Evolutionary conservation across 2,329 filamentous ascomycete genomes (phyloP).

Genomic region (Cercospora berteroae): DNA sequence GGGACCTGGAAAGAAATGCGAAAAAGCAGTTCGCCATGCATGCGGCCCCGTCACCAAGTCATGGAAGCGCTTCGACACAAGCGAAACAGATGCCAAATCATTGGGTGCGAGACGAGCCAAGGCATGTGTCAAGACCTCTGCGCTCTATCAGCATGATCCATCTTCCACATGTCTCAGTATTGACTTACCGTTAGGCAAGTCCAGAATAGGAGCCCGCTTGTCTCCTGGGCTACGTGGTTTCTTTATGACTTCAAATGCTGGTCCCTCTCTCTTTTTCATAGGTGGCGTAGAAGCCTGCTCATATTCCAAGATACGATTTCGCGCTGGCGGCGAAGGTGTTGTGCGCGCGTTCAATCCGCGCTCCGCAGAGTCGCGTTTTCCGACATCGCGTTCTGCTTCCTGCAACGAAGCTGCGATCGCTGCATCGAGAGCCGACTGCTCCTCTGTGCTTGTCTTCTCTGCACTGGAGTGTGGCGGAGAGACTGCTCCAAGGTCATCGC

Average conservation of each 20-base stretch:
- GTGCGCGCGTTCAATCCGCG: conserved; percentile 32
- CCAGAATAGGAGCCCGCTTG: conserved; percentile 51
- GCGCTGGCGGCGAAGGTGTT: conserved; percentile 42
- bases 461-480: conserved; percentile 40
- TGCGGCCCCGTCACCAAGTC: conserved; percentile 84
- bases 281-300: conserved; percentile 46
- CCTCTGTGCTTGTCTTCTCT: conserved; percentile 24
- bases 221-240: conserved; percentile 45
- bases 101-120: conserved; percentile 85
- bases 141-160: conserved; percentile 21
- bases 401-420: conserved; percentile 33
- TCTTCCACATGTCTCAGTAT: background rate
- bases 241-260: conserved; percentile 54
- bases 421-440: conserved; percentile 30
- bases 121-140: conserved; percentile 89
- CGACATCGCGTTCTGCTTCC: conserved; percentile 16
- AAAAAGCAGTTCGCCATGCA: conserved; percentile 89
- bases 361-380: conserved; percentile 10
- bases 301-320: conserved; percentile 56
- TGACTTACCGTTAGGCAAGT: conserved; percentile 76
- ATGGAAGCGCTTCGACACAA: conserved; percentile 87
- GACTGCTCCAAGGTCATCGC: conserved; percentile 47
- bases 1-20: conserved; percentile 82
- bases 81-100: conserved; percentile 75
- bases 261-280: conserved; percentile 44